These are phyloP conservation scores for Alternaria burnsii DNA, from an alignment of 2,329 filamentous ascomycete species.

Conservation along the genomic window DNA sequence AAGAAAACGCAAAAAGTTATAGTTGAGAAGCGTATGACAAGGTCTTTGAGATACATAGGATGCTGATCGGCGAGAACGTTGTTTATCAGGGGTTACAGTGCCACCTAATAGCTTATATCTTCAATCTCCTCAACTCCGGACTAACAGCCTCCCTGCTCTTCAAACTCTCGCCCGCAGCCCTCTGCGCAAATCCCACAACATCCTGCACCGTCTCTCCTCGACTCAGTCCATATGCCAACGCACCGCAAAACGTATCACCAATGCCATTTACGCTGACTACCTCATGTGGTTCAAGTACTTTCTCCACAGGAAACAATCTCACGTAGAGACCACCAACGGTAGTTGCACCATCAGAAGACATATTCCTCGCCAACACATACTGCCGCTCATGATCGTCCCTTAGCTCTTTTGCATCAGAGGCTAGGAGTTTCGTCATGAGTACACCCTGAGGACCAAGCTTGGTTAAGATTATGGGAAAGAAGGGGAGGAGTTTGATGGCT, in stretches of 20 bases:
- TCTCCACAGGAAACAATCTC: constrained; percentile 71
- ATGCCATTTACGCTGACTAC: constrained; percentile 92
- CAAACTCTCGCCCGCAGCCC: constrained; percentile 80
- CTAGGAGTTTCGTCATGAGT: constrained; percentile 76
- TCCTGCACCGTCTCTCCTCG: constrained; percentile 63
- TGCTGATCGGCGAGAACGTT: neutral
- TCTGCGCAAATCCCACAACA: constrained; percentile 81
- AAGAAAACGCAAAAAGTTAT: neutral
- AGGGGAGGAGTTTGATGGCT: constrained; percentile 84
- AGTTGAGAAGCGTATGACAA: neutral
- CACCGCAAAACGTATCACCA: constrained; percentile 90
- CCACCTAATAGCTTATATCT: neutral
- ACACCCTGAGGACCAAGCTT: constrained; percentile 83
- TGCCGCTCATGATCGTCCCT: constrained; percentile 67
- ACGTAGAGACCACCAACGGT: constrained; percentile 80
- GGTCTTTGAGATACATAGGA: neutral
- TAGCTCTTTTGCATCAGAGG: constrained; percentile 72
- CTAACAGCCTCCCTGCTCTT: constrained; percentile 78
- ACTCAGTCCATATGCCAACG: constrained; percentile 80
- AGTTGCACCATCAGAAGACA: constrained; percentile 60
- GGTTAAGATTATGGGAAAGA: constrained; percentile 82
- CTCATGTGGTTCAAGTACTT: constrained; percentile 67
- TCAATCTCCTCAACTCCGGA: constrained; percentile 57
- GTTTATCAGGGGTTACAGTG: neutral
- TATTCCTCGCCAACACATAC: constrained; percentile 73